Conservation (phyloP, 2,329 filamentous ascomycete species). For the Botrytis sinoallii region DNA sequence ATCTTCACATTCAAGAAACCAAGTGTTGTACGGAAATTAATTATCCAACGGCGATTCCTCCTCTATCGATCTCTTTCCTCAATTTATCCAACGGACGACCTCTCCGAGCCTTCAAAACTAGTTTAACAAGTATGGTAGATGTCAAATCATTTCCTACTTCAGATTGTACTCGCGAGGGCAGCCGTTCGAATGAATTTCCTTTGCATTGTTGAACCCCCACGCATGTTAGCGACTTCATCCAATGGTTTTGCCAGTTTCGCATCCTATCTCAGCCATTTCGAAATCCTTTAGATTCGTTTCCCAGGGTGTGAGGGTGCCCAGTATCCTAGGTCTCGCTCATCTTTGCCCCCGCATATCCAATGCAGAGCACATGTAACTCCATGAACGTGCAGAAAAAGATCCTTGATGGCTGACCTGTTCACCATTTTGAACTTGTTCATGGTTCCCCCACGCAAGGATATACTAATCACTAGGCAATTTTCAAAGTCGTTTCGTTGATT, state of each 20-base stretch:
- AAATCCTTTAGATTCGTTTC: conserved; percentile 1
- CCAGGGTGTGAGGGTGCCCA: not conserved
- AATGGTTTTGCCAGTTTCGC: not conserved
- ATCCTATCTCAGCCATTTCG: not conserved
- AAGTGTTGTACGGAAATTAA: not conserved
- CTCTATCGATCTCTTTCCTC: not conserved
- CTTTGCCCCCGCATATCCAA: conserved; percentile 11
- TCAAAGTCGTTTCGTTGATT: not conserved
- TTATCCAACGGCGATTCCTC: not conserved
- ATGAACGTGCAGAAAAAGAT: conserved; percentile 7
- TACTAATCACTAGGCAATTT: not conserved
- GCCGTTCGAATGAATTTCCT: not conserved
- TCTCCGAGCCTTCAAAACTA: conserved; percentile 1
- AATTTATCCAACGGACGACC: not conserved
- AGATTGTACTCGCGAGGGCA: not conserved
- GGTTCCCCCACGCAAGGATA: not conserved
- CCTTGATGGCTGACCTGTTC: conserved; percentile 9
- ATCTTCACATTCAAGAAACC: not conserved
- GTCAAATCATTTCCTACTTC: not conserved
- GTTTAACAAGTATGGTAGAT: not conserved
- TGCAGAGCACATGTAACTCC: conserved; percentile 7
- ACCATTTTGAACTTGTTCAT: not conserved
- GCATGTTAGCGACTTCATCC: not conserved
- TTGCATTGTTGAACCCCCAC: conserved; percentile 3
- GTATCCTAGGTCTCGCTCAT: not conserved